Percentiles rank a stretch among this genome's conserved stretches.
phyloP scores from a whole-genome alignment of 169 alveolate species.

The Plasmodium falciparum region DNA sequence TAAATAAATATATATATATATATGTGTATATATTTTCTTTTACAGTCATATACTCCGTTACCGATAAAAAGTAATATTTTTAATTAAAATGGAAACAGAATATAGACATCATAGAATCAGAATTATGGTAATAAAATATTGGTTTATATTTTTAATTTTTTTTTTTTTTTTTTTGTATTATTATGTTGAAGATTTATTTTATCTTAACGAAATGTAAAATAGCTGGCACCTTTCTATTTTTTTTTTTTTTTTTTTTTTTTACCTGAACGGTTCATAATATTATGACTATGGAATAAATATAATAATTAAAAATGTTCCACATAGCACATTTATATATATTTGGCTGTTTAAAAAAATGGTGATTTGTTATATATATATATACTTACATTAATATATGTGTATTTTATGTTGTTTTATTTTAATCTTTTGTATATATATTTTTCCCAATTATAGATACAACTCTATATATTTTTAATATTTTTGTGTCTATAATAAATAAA shows the following conservation, averaged over 20 bases:
- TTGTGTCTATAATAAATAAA: no score
- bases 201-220: no score
- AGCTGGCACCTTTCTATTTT: background rate
- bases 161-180: background rate
- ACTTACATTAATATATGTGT: no score
- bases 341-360: no score
- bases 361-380: no score
- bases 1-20: no score
- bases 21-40: background rate
- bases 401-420: no score
- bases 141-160: background rate
- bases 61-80: slow-evolving; percentile 8
- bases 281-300: slow-evolving; percentile 17
- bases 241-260: slow-evolving; percentile 6
- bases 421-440: no score
- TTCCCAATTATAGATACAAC: no score
- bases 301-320: background rate
- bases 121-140: no score
- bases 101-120: background rate
- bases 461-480: no score
- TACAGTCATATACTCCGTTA: slow-evolving; percentile 42
- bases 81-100: background rate
- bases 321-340: no score
- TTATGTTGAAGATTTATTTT: background rate
- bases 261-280: slow-evolving; percentile 35